A percentile compares a stretch with the other conserved stretches of the same genome.
Conservation (phyloP, 1,139 yeast genomes). For the Candida buenavistaensis region DNA sequence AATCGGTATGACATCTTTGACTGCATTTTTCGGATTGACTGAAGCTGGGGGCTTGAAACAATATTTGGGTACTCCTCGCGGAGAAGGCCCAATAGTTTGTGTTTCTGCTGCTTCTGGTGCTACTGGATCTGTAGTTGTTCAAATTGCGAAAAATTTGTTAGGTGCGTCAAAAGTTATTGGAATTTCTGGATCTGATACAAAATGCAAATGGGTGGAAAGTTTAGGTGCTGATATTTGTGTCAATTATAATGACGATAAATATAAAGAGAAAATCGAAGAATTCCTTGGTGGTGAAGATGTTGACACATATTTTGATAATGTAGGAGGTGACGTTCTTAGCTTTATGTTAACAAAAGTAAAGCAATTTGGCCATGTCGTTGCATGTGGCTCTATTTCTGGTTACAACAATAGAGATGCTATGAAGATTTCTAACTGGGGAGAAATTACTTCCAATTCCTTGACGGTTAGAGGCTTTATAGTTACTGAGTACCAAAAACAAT, state of each 20-base stretch:
- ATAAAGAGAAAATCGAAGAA: constrained; percentile 39
- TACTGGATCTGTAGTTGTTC: constrained; percentile 63
- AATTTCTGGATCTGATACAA: constrained; percentile 61
- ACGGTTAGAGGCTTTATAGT: constrained; percentile 51
- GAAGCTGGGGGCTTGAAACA: constrained; percentile 40
- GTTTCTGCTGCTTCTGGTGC: constrained; percentile 73
- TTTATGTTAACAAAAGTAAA: constrained; percentile 42
- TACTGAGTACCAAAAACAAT: constrained; percentile 32
- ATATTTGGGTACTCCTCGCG: constrained; percentile 18
- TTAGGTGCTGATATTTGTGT: constrained; percentile 56
- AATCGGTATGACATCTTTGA: constrained; percentile 57
- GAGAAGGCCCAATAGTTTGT: constrained; percentile 39
- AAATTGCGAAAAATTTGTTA: constrained; percentile 54
- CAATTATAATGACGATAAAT: constrained; percentile 53
- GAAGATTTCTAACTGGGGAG: constrained; percentile 37
- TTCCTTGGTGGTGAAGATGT: constrained; percentile 46
- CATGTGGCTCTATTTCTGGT: constrained; percentile 65
- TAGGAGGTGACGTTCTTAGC: constrained; percentile 63
- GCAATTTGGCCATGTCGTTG: constrained; percentile 46
- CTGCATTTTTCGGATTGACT: constrained; percentile 60
- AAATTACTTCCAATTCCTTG: constrained; percentile 49
- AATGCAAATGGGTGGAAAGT: constrained; percentile 54
- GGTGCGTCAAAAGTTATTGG: constrained; percentile 62
- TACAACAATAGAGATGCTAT: constrained; percentile 46
- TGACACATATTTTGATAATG: constrained; percentile 57